A percentile compares a stretch with the other conserved stretches of the same genome.
These are phyloP conservation scores for Trichoderma oligosporum DNA, from an alignment of 2,329 filamentous ascomycete genomes.

Conservation along the genomic window DNA sequence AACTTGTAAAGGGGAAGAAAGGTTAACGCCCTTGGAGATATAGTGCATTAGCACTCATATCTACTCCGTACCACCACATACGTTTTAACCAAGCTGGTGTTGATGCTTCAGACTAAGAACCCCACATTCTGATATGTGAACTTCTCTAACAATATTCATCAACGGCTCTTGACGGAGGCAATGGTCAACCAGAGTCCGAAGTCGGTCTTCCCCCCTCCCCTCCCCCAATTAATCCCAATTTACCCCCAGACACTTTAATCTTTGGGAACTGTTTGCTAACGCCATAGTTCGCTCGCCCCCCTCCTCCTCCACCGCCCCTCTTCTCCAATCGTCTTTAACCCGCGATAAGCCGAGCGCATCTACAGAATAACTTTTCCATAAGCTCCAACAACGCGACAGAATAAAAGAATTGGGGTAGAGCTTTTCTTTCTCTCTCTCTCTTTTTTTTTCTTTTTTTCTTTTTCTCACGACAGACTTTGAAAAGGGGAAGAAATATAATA, in stretches of 20 bases:
- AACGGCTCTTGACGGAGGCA: slow-evolving; percentile 8
- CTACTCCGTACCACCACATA: too few relatives aligned
- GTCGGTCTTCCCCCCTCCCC: too few relatives aligned
- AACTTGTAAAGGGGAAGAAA: too few relatives aligned
- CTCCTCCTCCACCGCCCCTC: slow-evolving; percentile 10
- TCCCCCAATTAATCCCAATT: neutral
- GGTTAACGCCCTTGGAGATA: too few relatives aligned
- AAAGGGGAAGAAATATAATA: too few relatives aligned
- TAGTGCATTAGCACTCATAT: too few relatives aligned
- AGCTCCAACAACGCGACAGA: neutral
- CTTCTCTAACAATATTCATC: neutral
- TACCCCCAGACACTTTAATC: slow-evolving; percentile 6
- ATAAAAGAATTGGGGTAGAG: neutral
- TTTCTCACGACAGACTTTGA: too few relatives aligned
- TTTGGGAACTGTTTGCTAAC: neutral
- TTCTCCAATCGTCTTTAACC: slow-evolving; percentile 19
- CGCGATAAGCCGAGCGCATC: slow-evolving; percentile 21
- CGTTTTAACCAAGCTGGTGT: too few relatives aligned
- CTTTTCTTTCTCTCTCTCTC: too few relatives aligned
- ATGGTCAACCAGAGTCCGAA: neutral
- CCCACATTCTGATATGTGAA: too few relatives aligned
- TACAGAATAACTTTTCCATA: neutral
- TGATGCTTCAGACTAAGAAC: too few relatives aligned
- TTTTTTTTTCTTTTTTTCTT: neutral
- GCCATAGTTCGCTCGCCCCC: slow-evolving; percentile 1